Evolutionary conservation across 2,329 filamentous ascomycete genomes (phyloP).

Genomic region (Orbilia quercus): DNA sequence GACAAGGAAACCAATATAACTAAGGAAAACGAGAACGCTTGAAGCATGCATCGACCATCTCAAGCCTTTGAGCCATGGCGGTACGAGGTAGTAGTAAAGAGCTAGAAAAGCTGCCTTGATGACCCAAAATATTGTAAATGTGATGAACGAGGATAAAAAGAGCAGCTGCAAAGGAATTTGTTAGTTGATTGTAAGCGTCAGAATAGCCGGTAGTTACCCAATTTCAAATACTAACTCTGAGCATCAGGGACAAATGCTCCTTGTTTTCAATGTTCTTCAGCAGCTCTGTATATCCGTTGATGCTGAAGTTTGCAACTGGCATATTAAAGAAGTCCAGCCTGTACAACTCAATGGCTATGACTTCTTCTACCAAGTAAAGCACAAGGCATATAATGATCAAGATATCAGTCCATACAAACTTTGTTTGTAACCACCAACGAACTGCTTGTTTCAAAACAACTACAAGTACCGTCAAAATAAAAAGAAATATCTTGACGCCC

Average conservation of each 20-base stretch:
- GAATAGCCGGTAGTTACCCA: too few species aligned
- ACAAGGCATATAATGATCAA: slow-evolving; percentile 30
- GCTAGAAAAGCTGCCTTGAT: slow-evolving; percentile 51
- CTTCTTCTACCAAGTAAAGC: slow-evolving; percentile 43
- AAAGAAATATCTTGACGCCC: slow-evolving; percentile 48
- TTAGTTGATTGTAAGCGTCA: too few species aligned
- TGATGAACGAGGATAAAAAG: slow-evolving; percentile 54
- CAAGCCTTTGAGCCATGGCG: slow-evolving; percentile 45
- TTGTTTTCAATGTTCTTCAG: slow-evolving; percentile 35
- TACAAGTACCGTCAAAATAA: slow-evolving; percentile 24
- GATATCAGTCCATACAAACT: slow-evolving; percentile 48
- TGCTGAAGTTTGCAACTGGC: slow-evolving; percentile 50
- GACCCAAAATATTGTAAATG: slow-evolving; percentile 53
- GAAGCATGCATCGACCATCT: slow-evolving; percentile 43
- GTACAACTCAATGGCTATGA: slow-evolving; percentile 39
- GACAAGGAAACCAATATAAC: slow-evolving; percentile 48
- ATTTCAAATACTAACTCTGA: slow-evolving; percentile 22
- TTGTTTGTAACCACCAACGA: slow-evolving; percentile 53
- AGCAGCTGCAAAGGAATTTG: slow-evolving; percentile 22
- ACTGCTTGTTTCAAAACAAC: slow-evolving; percentile 44
- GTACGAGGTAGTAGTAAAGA: slow-evolving; percentile 51
- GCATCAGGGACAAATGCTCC: slow-evolving; percentile 27
- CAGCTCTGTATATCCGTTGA: slow-evolving; percentile 36
- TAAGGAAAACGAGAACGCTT: slow-evolving; percentile 36
- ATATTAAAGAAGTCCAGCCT: slow-evolving; percentile 47